phyloP scores from a whole-genome alignment of 768 basidiomycete genomes.

The Nidularia sp. region DNA sequence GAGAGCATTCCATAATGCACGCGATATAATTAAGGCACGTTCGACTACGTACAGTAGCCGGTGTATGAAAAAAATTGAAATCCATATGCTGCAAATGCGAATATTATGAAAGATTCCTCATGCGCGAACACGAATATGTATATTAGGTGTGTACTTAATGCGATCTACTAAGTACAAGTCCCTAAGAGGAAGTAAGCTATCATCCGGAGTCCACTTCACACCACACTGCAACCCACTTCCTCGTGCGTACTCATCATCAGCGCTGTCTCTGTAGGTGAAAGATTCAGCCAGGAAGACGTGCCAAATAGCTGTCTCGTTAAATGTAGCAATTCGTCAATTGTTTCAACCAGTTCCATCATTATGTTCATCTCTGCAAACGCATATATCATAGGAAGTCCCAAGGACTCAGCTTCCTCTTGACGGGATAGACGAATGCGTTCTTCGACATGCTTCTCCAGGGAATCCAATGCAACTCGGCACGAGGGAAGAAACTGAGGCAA shows the following conservation, averaged over 20 bases:
- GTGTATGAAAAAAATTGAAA: too few relatives aligned
- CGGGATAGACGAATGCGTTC: conserved; percentile 19
- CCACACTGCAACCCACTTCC: neutral
- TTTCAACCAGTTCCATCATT: conserved; percentile 34
- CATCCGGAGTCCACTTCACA: neutral
- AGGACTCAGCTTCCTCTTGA: conserved; percentile 16
- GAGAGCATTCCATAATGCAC: too few relatives aligned
- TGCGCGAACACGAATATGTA: too few relatives aligned
- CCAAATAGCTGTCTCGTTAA: conserved; percentile 39
- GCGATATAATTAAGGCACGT: too few relatives aligned
- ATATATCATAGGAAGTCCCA: conserved; percentile 34
- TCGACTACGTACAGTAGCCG: too few relatives aligned
- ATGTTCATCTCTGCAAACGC: conserved; percentile 40
- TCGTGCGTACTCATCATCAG: conserved; percentile 4
- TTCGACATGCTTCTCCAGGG: conserved; percentile 27
- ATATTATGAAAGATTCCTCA: too few relatives aligned
- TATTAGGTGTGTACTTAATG: too few relatives aligned
- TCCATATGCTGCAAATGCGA: too few relatives aligned
- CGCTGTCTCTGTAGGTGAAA: conserved; percentile 2
- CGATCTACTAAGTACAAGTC: too few relatives aligned
- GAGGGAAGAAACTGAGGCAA: conserved; percentile 50
- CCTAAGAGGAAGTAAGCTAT: too few relatives aligned
- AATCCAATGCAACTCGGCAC: conserved; percentile 30
- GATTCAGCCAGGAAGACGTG: conserved; percentile 36
- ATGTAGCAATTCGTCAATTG: conserved; percentile 35